Evolutionary conservation across 1,284 basidiomycete species (phyloP), one percentile per base, ranked within the genome.

Genomic region (Sporisorium scitamineum): DNA sequence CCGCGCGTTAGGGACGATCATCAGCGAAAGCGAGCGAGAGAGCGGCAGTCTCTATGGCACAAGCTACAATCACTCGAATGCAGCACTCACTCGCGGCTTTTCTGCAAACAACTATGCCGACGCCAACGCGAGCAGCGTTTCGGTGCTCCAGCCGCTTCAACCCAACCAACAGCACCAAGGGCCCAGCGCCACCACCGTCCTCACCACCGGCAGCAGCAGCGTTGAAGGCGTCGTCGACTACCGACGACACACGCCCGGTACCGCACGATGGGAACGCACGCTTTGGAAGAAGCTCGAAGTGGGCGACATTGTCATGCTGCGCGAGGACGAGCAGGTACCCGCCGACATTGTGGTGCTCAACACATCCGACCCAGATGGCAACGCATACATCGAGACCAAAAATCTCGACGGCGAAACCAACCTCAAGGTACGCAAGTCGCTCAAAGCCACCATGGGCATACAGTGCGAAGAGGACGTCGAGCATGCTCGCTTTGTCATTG

Each of bases 221-320:
- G 62, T 70, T 24, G 64, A 80, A 26, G 79, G 78, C 24, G 80
- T 83, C 18, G 78, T 97, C 20, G 92, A 97, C 85, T 94, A 91
- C 89, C 87, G 87, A 51, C 90, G 90, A 56, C 90, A 89, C 32
- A 88, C 89, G 1, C 87, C 88, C 0, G 94, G 94, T 0, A 90
- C 91, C 0, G 92, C 93, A 0, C 89, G 90, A 29, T 98, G 95
- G 95, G 95, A 97, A 84, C 89, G 95, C 63, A 98, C 96, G 3
- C 87, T 98, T 1, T 99, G 96, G 96, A 98, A 98, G 88, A 97
- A 98, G 88, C 89, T 99, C 53, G 94, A 97, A 85, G 95, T 97
- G 6, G 96, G 96, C n/a, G 96, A 98, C 84, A 87, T 98, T 26
- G 93, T 99, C 26, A 87, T 97, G 2, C 88, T 98, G 27, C 89